These are phyloP conservation scores for Calonectria henricotiae DNA, from an alignment of 2,329 filamentous ascomycete genomes.

Conservation along the genomic window DNA sequence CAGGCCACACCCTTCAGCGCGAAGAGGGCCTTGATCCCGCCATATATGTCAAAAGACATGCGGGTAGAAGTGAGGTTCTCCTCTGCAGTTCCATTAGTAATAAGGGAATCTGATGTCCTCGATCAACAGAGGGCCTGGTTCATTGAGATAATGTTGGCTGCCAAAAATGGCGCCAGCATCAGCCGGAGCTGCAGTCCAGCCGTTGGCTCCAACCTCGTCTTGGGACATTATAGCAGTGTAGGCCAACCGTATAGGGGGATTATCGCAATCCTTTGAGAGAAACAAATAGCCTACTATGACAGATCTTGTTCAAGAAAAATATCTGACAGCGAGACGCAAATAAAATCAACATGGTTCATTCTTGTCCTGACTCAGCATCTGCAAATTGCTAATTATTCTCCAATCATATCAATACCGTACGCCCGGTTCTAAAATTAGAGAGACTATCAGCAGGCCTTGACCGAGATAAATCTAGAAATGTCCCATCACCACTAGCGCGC, in stretches of 20 bases:
- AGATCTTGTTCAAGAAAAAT: neutral
- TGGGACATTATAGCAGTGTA: neutral
- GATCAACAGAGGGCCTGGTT: neutral
- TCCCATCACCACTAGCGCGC: neutral
- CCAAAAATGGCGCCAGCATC: neutral
- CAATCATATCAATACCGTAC: neutral
- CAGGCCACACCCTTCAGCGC: conserved; percentile 70
- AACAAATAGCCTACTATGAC: neutral
- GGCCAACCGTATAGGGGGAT: neutral
- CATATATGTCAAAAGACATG: conserved; percentile 82
- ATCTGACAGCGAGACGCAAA: no score
- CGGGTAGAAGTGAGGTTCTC: conserved; percentile 72
- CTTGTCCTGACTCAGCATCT: neutral
- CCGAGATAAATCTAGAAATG: neutral
- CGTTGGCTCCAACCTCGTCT: neutral
- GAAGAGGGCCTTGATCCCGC: conserved; percentile 70
- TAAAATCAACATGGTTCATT: no score
- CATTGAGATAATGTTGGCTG: neutral
- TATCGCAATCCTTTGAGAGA: neutral
- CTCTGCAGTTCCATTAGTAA: conserved; percentile 39
- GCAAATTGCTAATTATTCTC: neutral
- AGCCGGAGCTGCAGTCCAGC: neutral
- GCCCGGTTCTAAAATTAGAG: neutral
- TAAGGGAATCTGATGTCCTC: neutral
- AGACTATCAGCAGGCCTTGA: neutral